A percentile compares a stretch with the other conserved stretches of the same genome.
phyloP scores from a whole-genome alignment of 2,329 filamentous ascomycete species.

The Purpureocillium takamizusanense region DNA sequence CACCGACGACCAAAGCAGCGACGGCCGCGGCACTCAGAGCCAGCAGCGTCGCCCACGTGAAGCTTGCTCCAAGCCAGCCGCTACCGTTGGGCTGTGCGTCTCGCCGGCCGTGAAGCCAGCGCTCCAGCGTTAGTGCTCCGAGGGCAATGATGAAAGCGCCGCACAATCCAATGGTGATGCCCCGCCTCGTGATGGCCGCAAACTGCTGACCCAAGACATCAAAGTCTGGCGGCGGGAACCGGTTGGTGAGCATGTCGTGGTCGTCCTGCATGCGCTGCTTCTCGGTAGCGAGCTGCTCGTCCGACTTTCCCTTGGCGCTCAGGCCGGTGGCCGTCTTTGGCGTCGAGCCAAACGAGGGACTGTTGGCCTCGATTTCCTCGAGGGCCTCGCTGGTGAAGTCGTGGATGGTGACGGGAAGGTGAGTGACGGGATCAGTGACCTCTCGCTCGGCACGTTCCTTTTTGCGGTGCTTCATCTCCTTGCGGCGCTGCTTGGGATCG shows the following conservation, averaged over 20 bases:
- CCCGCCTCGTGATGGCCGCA: slow-evolving; percentile 19
- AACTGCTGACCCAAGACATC: slow-evolving; percentile 27
- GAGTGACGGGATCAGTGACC: slow-evolving; percentile 65
- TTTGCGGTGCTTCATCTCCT: slow-evolving; percentile 35
- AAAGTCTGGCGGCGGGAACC: slow-evolving; percentile 41
- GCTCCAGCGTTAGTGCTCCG: slow-evolving; percentile 13
- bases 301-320: slow-evolving; percentile 27
- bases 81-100: slow-evolving; percentile 1
- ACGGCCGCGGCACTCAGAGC: slow-evolving; percentile 15
- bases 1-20: slow-evolving; percentile 30
- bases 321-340: slow-evolving; percentile 28
- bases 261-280: slow-evolving; percentile 23
- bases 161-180: slow-evolving; percentile 26
- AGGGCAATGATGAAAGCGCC: slow-evolving; percentile 23
- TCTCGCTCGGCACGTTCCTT: slow-evolving; percentile 41
- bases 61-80: slow-evolving; percentile 1
- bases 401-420: slow-evolving; percentile 58
- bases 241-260: slow-evolving; percentile 29
- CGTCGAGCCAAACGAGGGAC: slow-evolving; percentile 24
- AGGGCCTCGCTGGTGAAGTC: slow-evolving; percentile 59
- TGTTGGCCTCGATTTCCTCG: slow-evolving; percentile 19
- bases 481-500: slow-evolving; percentile 37
- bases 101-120: slow-evolving; percentile 6
- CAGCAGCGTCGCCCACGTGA: slow-evolving; percentile 17
- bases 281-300: slow-evolving; percentile 27